Evolutionary conservation across 2,329 filamentous ascomycete genomes (phyloP).

Genomic region (Alternaria postmessia): DNA sequence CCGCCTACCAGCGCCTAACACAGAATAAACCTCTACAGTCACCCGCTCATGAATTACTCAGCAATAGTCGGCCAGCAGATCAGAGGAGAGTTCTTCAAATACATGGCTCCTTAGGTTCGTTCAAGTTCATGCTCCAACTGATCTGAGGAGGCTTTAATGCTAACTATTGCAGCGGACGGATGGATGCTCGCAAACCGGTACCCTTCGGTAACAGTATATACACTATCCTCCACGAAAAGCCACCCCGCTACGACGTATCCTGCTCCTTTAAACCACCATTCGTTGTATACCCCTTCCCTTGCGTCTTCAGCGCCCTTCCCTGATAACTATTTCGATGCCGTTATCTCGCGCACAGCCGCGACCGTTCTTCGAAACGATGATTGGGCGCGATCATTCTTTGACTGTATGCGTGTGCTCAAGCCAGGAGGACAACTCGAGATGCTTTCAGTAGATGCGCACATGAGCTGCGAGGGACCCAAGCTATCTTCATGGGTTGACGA

Average conservation of each 20-base stretch:
- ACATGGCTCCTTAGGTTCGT: slow-evolving; percentile 35
- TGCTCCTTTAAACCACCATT: slow-evolving; percentile 40
- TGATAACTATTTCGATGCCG: slow-evolving; percentile 36
- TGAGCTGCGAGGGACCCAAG: slow-evolving; percentile 33
- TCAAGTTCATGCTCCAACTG: background rate
- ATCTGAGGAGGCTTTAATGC: background rate
- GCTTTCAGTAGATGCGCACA: slow-evolving; percentile 35
- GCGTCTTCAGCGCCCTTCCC: slow-evolving; percentile 35
- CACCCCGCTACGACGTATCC: slow-evolving; percentile 31
- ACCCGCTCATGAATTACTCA: slow-evolving; percentile 35
- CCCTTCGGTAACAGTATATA: slow-evolving; percentile 35
- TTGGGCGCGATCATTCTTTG: slow-evolving; percentile 39
- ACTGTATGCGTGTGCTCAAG: slow-evolving; percentile 40
- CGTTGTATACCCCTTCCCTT: slow-evolving; percentile 34
- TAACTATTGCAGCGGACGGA: slow-evolving; percentile 30
- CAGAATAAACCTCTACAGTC: slow-evolving; percentile 39
- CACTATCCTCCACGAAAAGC: slow-evolving; percentile 32
- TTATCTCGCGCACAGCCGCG: slow-evolving; percentile 36
- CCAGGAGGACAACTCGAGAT: slow-evolving; percentile 39
- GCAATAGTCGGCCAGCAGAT: slow-evolving; percentile 28
- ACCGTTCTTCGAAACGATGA: slow-evolving; percentile 37
- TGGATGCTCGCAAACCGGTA: slow-evolving; percentile 40
- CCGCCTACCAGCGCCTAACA: slow-evolving; percentile 37
- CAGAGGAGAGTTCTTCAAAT: slow-evolving; percentile 36
- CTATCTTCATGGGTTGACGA: slow-evolving; percentile 37